These are phyloP conservation scores for Platanthera guangdongensis DNA, from an alignment of 106 monocot genomes.

Conservation along the genomic window DNA sequence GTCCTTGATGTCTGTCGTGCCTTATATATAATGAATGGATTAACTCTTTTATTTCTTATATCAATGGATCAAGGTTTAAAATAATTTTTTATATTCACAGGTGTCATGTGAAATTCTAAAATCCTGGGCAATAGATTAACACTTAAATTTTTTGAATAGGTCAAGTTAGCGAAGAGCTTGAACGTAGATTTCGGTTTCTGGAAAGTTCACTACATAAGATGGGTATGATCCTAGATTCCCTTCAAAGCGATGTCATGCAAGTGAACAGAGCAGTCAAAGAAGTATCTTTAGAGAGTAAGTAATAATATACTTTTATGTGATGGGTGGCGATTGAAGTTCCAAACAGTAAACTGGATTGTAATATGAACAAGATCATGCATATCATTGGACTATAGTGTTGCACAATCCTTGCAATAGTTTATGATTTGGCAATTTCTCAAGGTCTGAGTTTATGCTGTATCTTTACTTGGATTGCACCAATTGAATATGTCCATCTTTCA, in stretches of 20 bases:
- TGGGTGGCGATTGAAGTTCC: not conserved
- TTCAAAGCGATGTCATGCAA: slow-evolving; percentile 81
- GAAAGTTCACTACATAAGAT: slow-evolving; percentile 65
- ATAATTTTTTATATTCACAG: not conserved
- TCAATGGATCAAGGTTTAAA: not conserved
- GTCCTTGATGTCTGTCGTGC: not conserved
- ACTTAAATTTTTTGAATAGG: slow-evolving; percentile 31
- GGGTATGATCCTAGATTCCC: slow-evolving; percentile 59
- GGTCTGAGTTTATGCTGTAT: not conserved
- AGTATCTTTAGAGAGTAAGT: slow-evolving; percentile 72
- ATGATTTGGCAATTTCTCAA: not conserved
- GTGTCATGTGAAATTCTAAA: not conserved
- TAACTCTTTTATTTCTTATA: not conserved
- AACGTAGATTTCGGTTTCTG: slow-evolving; percentile 54
- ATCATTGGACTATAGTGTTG: not conserved
- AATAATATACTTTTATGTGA: not conserved
- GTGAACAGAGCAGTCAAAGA: slow-evolving; percentile 73
- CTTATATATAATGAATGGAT: not conserved
- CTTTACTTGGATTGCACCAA: not conserved
- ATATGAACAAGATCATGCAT: not conserved
- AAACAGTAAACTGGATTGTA: not conserved
- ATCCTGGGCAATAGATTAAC: not conserved
- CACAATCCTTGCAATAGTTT: not conserved
- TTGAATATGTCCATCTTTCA: slow-evolving; percentile 14
- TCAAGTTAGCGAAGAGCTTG: slow-evolving; percentile 71